These are phyloP conservation scores for Cladosporium oxysporum DNA, from an alignment of 2,329 filamentous ascomycete genomes.

Conservation along the genomic window DNA sequence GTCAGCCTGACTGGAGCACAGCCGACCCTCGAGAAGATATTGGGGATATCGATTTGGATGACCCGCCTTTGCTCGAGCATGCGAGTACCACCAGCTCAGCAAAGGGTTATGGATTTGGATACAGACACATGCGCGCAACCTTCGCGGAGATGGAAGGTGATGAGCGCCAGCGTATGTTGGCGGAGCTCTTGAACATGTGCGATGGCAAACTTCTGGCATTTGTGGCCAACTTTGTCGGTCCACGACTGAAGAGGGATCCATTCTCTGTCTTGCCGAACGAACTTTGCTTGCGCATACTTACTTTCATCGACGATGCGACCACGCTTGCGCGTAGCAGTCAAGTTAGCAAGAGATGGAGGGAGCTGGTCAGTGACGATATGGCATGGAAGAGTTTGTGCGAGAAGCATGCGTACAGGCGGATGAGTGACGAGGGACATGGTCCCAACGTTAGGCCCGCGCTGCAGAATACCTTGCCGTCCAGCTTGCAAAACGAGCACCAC, in stretches of 20 bases:
- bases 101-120: constrained; percentile 39
- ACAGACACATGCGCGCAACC: constrained; percentile 74
- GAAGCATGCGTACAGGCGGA: constrained; percentile 81
- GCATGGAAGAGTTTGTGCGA: constrained; percentile 98
- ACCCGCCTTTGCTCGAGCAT: constrained; percentile 27
- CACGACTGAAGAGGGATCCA: constrained; percentile 91
- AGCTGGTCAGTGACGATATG: constrained; percentile 92
- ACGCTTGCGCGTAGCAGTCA: constrained; percentile 91
- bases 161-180: constrained; percentile 78
- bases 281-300: constrained; percentile 87
- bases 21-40: constrained; percentile 79
- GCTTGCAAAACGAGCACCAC: constrained; percentile 25
- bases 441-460: not conserved
- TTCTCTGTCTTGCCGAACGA: constrained; percentile 92
- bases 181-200: constrained; percentile 88
- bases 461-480: constrained; percentile 21
- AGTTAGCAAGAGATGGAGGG: constrained; percentile 92
- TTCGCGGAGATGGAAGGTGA: constrained; percentile 76
- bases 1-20: constrained; percentile 72
- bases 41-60: constrained; percentile 50
- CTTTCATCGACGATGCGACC: constrained; percentile 95
- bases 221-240: constrained; percentile 93
- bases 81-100: constrained; percentile 29
- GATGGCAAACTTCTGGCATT: constrained; percentile 95
- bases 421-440: constrained; percentile 47